phyloP scores from a whole-genome alignment of 345 rosid genomes.

The Brassica incana region DNA sequence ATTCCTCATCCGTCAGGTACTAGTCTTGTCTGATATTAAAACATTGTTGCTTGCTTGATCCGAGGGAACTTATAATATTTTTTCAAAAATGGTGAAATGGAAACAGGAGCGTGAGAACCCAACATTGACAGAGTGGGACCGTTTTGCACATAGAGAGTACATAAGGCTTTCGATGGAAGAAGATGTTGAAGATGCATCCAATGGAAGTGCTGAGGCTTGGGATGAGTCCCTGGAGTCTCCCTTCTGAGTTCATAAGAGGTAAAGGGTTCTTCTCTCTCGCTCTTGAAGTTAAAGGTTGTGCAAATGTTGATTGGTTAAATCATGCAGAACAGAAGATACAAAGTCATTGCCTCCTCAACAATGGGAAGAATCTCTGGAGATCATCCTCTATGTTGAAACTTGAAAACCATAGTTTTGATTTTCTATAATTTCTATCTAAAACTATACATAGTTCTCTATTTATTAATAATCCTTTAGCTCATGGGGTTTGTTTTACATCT shows the following conservation, averaged over 20 bases:
- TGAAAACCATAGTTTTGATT: neutral
- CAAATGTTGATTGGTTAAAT: neutral
- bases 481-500: neutral
- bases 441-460: neutral
- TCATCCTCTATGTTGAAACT: slow-evolving; percentile 3
- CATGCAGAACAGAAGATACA: neutral
- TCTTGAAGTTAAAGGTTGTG: neutral
- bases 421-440: neutral
- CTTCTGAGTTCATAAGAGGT: slow-evolving; percentile 58
- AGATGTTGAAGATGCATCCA: slow-evolving; percentile 96
- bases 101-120: slow-evolving; percentile 96
- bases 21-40: neutral
- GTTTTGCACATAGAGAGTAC: slow-evolving; percentile 97
- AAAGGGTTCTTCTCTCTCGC: slow-evolving; percentile 11
- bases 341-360: neutral
- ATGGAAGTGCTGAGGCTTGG: slow-evolving; percentile 99
- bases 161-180: slow-evolving; percentile 97
- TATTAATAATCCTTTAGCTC: neutral
- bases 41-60: no score
- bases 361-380: neutral
- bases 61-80: no score
- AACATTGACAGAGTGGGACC: slow-evolving; percentile 95
- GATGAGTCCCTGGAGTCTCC: slow-evolving; percentile 98
- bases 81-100: neutral
- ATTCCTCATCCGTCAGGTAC: slow-evolving; percentile 95